These are phyloP conservation scores for Citrus hindsii DNA, from an alignment of 345 rosid species.

Conservation along the genomic window DNA sequence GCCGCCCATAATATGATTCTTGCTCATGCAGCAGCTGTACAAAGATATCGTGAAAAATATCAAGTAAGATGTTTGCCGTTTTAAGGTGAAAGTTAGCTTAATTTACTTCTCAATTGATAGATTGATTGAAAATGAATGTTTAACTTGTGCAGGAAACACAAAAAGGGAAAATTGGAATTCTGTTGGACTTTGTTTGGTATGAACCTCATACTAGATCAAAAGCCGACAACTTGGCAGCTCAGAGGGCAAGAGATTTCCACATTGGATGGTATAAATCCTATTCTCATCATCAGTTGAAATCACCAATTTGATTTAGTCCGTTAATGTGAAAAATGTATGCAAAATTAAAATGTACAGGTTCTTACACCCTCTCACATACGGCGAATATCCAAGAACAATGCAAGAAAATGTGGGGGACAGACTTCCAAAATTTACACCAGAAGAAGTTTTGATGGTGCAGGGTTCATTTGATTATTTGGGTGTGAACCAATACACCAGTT, in stretches of 20 bases:
- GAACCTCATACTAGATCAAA: slow-evolving; percentile 53
- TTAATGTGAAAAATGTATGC: neutral
- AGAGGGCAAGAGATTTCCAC: slow-evolving; percentile 72
- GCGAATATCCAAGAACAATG: slow-evolving; percentile 67
- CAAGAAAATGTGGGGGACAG: slow-evolving; percentile 44
- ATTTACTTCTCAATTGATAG: neutral
- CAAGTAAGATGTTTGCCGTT: slow-evolving; percentile 22
- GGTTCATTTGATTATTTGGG: slow-evolving; percentile 49
- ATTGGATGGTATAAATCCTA: slow-evolving; percentile 51
- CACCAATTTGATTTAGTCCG: neutral
- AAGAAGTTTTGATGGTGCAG: slow-evolving; percentile 43
- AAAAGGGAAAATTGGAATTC: slow-evolving; percentile 57
- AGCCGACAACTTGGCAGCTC: slow-evolving; percentile 59
- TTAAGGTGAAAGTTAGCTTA: no score
- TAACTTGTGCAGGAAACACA: slow-evolving; percentile 35
- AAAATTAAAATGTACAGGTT: slow-evolving; percentile 33
- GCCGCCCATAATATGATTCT: slow-evolving; percentile 56
- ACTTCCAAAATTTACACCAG: slow-evolving; percentile 44
- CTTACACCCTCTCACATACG: slow-evolving; percentile 58
- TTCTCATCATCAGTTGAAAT: neutral
- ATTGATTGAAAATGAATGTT: neutral
- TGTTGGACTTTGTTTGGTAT: slow-evolving; percentile 63
- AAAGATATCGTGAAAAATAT: slow-evolving; percentile 51
- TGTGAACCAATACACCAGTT: slow-evolving; percentile 54
- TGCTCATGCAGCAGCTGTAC: slow-evolving; percentile 54